These are phyloP conservation scores for Penicillium sp. DNA, from an alignment of 2,329 filamentous ascomycete species.

Conservation along the genomic window DNA sequence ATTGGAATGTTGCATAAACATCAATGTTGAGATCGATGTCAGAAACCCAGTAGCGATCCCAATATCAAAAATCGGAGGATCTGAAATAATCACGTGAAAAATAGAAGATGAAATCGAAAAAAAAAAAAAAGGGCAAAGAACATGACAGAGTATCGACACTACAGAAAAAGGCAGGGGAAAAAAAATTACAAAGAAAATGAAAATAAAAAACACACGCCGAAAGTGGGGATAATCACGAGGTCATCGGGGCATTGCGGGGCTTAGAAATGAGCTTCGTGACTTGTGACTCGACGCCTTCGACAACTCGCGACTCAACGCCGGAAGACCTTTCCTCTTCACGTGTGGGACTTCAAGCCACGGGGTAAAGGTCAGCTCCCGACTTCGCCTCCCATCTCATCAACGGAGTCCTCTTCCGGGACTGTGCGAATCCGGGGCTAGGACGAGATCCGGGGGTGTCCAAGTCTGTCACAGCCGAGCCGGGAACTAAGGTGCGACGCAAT, in stretches of 20 bases:
- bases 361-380: conserved; percentile 9
- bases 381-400: background rate
- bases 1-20: background rate
- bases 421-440: background rate
- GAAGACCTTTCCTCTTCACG: conserved; percentile 5
- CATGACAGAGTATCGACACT: too few species aligned
- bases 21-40: background rate
- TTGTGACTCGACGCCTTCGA: background rate
- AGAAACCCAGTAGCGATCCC: background rate
- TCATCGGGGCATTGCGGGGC: conserved; percentile 9
- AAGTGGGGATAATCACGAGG: conserved; percentile 8
- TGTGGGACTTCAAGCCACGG: conserved; percentile 7
- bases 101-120: background rate
- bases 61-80: background rate
- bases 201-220: background rate
- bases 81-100: background rate
- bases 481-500: conserved; percentile 5
- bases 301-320: background rate
- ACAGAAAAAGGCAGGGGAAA: background rate
- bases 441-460: background rate
- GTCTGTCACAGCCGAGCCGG: conserved; percentile 7
- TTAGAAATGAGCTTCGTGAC: background rate
- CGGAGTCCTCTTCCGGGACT: background rate
- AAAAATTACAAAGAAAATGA: background rate
- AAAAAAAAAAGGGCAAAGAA: background rate